phyloP scores from a whole-genome alignment of 2,329 filamentous ascomycete species.

The Acrocalymma vagum region DNA sequence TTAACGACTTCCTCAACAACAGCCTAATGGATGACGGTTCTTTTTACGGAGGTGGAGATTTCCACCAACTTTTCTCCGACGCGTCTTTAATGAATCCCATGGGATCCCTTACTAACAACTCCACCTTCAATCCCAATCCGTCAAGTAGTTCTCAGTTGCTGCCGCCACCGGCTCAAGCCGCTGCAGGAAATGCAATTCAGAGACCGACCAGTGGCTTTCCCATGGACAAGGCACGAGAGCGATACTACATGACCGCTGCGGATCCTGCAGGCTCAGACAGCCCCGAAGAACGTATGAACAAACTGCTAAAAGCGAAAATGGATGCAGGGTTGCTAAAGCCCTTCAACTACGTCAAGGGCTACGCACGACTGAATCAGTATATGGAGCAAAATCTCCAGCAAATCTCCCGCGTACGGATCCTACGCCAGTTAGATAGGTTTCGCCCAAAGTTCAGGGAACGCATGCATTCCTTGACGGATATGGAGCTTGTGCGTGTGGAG shows the following conservation, averaged over 20 bases:
- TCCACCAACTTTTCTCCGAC: slow-evolving; percentile 66
- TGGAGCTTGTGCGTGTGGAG: slow-evolving; percentile 93
- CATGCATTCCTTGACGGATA: slow-evolving; percentile 89
- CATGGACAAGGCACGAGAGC: slow-evolving; percentile 78
- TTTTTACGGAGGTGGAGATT: slow-evolving; percentile 52
- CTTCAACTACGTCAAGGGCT: slow-evolving; percentile 98
- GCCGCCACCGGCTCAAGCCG: slow-evolving; percentile 52
- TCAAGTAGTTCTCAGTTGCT: slow-evolving; percentile 55
- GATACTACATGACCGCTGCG: slow-evolving; percentile 94
- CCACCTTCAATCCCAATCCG: slow-evolving; percentile 50
- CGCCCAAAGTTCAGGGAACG: slow-evolving; percentile 95
- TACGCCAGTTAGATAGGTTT: slow-evolving; percentile 91
- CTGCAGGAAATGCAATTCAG: slow-evolving; percentile 64
- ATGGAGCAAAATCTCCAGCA: slow-evolving; percentile 89
- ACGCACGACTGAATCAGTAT: slow-evolving; percentile 86
- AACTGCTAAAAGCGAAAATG: slow-evolving; percentile 92
- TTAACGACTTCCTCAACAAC: slow-evolving; percentile 95
- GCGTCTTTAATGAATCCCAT: slow-evolving; percentile 60
- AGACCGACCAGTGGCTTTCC: slow-evolving; percentile 69
- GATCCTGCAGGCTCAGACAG: slow-evolving; percentile 88
- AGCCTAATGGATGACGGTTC: slow-evolving; percentile 79
- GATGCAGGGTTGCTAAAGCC: slow-evolving; percentile 93
- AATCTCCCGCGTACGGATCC: slow-evolving; percentile 86
- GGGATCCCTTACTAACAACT: slow-evolving; percentile 45
- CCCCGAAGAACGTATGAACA: slow-evolving; percentile 94